Conservation (phyloP, 805 yeast species). For the Wickerhamia fluorescens region DNA sequence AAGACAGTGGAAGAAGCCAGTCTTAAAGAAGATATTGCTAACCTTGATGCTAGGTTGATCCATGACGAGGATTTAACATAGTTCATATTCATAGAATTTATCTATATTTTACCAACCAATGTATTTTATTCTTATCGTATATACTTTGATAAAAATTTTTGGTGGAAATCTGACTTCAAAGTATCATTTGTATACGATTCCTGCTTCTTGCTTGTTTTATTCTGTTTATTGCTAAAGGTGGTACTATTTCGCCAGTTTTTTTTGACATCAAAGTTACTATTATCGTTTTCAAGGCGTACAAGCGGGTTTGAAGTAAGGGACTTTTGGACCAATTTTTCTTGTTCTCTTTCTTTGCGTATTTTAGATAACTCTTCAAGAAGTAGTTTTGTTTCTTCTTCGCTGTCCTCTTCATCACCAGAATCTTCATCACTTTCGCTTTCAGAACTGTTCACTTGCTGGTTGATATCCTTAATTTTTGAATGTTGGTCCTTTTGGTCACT, state of each 20-base stretch:
- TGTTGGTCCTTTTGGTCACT: no score
- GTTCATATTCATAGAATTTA: constrained; percentile 2
- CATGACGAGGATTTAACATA: constrained; percentile 6
- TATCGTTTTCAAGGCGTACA: constrained; percentile 1
- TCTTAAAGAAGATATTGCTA: constrained; percentile 76
- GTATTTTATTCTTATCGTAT: constrained; percentile 13
- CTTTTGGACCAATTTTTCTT: no score
- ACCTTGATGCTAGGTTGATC: constrained; percentile 59
- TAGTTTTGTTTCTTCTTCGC: constrained; percentile 12
- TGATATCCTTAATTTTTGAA: no score
- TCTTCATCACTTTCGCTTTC: constrained; percentile 5
- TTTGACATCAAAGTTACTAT: constrained; percentile 10
- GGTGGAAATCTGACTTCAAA: constrained; percentile 26
- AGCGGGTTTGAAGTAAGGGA: constrained; percentile 8
- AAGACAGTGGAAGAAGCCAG: constrained; percentile 95
- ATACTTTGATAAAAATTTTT: constrained; percentile 28
- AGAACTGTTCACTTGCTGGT: no score
- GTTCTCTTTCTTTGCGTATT: constrained; percentile 10
- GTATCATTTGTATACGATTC: constrained; percentile 25
- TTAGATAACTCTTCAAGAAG: constrained; percentile 15
- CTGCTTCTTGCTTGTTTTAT: constrained; percentile 3
- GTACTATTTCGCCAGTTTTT: constrained; percentile 29
- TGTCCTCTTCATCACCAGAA: constrained; percentile 5
- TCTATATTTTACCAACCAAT: constrained; percentile 1
- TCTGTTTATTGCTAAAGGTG: constrained; percentile 12